Percentiles rank a stretch among this genome's conserved stretches.
These are phyloP conservation scores for Vanrija sp. DNA, from an alignment of 1,284 basidiomycete genomes.

Conservation along the genomic window DNA sequence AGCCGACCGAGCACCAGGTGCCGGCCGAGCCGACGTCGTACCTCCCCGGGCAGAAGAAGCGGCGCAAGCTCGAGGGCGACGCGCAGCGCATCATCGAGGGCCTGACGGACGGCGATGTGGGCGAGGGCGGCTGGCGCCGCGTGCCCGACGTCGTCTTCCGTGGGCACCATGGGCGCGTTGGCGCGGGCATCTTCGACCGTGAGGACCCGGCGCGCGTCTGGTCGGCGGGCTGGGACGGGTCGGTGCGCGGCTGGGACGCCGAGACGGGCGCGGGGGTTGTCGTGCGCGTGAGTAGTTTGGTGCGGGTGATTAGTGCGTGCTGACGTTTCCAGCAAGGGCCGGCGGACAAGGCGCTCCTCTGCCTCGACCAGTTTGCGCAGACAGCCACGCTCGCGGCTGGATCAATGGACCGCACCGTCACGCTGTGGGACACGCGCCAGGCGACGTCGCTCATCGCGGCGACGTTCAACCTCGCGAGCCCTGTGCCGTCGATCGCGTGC, in stretches of 20 bases:
- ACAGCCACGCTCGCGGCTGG: conserved; percentile 51
- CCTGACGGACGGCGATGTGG: conserved; percentile 37
- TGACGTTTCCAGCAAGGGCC: conserved; percentile 42
- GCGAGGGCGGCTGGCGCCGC: conserved; percentile 42
- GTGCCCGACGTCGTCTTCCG: conserved; percentile 40
- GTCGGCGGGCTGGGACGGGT: conserved; percentile 52
- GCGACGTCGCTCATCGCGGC: conserved; percentile 52
- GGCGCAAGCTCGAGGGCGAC: conserved; percentile 49
- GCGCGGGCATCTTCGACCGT: conserved; percentile 43
- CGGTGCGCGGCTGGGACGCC: conserved; percentile 52
- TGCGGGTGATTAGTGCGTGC: background rate
- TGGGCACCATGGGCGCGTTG: conserved; percentile 46
- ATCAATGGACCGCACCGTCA: conserved; percentile 53
- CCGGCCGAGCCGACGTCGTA: conserved; percentile 42
- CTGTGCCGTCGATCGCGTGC: conserved; percentile 66
- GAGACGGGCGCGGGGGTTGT: conserved; percentile 45
- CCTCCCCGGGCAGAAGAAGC: conserved; percentile 56
- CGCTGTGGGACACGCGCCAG: conserved; percentile 53
- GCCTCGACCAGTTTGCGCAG: conserved; percentile 48
- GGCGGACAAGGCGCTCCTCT: conserved; percentile 50
- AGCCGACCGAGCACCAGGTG: conserved; percentile 44
- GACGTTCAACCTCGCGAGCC: conserved; percentile 59
- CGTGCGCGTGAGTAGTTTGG: conserved; percentile 40
- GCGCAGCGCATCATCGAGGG: conserved; percentile 52
- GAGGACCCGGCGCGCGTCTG: conserved; percentile 32